Evolutionary conservation across 2,329 filamentous ascomycete genomes (phyloP).

Genomic region (Aspergillus oerlinghausenensis): DNA sequence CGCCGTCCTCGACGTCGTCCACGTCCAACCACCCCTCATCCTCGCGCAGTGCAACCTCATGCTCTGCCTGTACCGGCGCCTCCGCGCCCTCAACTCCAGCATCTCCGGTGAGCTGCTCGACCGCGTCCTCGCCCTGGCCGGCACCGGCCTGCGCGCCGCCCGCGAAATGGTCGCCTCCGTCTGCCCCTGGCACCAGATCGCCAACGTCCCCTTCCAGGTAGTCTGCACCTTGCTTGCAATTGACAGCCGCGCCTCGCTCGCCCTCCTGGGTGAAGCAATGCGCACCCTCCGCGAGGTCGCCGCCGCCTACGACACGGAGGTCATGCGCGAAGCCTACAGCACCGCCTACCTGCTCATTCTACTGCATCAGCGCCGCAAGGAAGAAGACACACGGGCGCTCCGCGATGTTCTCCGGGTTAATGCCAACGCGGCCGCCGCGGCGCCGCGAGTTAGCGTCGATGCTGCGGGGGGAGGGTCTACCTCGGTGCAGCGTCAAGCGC

Average conservation of each 20-base stretch:
- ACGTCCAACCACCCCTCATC: conserved; percentile 42
- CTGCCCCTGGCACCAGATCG: conserved; percentile 56
- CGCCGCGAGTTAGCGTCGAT: conserved; percentile 3
- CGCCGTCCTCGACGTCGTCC: conserved; percentile 38
- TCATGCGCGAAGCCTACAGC: conserved; percentile 51
- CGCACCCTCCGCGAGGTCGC: conserved; percentile 41
- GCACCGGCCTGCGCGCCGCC: conserved; percentile 45
- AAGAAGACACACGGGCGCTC: conserved; percentile 39
- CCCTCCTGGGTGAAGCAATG: conserved; percentile 50
- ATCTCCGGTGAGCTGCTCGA: conserved; percentile 43
- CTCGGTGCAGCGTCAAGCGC: background rate
- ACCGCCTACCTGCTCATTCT: conserved; percentile 52
- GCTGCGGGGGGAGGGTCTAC: conserved; percentile 1
- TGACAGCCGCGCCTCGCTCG: conserved; percentile 48
- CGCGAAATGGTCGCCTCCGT: conserved; percentile 42
- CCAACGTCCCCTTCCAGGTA: conserved; percentile 57
- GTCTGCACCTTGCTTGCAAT: conserved; percentile 54
- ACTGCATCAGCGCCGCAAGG: conserved; percentile 49
- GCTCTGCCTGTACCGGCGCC: conserved; percentile 52
- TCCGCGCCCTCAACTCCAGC: conserved; percentile 48
- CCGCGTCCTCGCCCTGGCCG: conserved; percentile 44
- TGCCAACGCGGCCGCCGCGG: conserved; percentile 28
- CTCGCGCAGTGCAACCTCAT: conserved; percentile 53
- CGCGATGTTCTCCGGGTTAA: conserved; percentile 31
- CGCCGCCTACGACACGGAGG: conserved; percentile 43